A percentile compares a stretch with the other conserved stretches of the same genome.
Evolutionary conservation across 2,329 filamentous ascomycete species (phyloP).

Genomic region (Emmonsiellopsis sp.): DNA sequence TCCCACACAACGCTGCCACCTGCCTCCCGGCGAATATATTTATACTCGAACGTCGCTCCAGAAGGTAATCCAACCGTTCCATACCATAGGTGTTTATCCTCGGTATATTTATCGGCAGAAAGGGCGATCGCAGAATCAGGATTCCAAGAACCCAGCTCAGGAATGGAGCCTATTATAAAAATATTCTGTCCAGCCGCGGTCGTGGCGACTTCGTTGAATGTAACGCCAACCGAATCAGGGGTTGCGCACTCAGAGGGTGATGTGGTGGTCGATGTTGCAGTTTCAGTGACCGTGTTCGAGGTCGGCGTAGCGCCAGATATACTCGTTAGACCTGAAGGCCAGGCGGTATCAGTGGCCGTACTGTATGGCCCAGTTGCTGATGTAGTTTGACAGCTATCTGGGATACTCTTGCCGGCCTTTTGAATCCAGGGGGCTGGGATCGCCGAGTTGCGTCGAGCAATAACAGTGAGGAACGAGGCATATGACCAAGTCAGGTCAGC

Average conservation of each 20-base stretch:
- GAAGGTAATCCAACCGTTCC: conserved; percentile 45
- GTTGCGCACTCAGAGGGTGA: conserved; percentile 9
- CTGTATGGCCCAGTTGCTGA: conserved; percentile 26
- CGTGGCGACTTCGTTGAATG: conserved; percentile 50
- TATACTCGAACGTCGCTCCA: conserved; percentile 54
- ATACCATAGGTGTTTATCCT: conserved; percentile 52
- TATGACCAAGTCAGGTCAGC: conserved; percentile 38
- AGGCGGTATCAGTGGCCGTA: conserved; percentile 22
- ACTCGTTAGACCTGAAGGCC: conserved; percentile 20
- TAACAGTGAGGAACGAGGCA: conserved; percentile 30
- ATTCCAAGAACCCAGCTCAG: conserved; percentile 55
- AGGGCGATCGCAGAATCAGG: conserved; percentile 45
- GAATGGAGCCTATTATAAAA: conserved; percentile 52
- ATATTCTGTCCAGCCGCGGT: conserved; percentile 56
- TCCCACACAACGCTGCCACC: conserved; percentile 56
- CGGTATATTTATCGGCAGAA: conserved; percentile 50
- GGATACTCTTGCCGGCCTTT: conserved; percentile 21
- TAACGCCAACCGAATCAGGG: conserved; percentile 45
- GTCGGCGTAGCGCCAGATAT: neutral
- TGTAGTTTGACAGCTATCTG: conserved; percentile 20
- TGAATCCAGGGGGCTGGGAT: conserved; percentile 27
- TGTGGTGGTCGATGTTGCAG: conserved; percentile 14
- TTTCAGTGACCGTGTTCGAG: conserved; percentile 12
- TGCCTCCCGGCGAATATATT: conserved; percentile 53
- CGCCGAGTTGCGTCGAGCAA: conserved; percentile 22